These are phyloP conservation scores for Fraxinus latifolia DNA, from an alignment of 305 asterid genomes.

Conservation along the genomic window DNA sequence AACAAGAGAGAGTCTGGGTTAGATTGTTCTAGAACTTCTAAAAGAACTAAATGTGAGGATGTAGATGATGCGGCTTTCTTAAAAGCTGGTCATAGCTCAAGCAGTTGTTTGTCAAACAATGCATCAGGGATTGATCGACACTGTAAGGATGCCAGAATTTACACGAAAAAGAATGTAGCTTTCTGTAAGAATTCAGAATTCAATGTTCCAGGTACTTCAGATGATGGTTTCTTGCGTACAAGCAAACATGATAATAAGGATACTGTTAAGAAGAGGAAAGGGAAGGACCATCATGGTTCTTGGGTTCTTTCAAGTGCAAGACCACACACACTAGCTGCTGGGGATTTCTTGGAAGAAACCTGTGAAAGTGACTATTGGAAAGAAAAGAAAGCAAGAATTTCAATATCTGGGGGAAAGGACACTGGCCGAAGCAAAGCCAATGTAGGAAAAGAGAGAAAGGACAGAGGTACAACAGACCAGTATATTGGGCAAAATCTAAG, in stretches of 20 bases:
- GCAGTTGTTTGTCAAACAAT: constrained; percentile 42
- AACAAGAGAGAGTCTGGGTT: constrained; percentile 53
- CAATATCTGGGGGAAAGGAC: constrained; percentile 61
- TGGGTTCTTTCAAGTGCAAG: constrained; percentile 27
- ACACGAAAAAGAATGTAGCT: constrained; percentile 30
- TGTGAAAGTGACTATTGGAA: constrained; percentile 49
- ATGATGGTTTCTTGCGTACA: constrained; percentile 39
- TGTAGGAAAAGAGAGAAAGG: constrained; percentile 40
- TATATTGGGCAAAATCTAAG: constrained; percentile 37
- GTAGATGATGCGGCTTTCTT: constrained; percentile 42
- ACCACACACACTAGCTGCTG: constrained; percentile 38
- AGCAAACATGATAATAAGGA: constrained; percentile 47
- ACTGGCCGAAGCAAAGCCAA: constrained; percentile 35
- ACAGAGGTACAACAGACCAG: constrained; percentile 39
- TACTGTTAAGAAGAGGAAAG: constrained; percentile 57
- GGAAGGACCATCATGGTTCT: constrained; percentile 37
- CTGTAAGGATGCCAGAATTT: constrained; percentile 36
- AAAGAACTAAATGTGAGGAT: constrained; percentile 65
- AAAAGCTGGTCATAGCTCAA: constrained; percentile 48
- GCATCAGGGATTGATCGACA: constrained; percentile 43
- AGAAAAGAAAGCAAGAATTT: constrained; percentile 71
- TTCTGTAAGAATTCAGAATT: constrained; percentile 32
- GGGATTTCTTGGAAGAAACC: constrained; percentile 41
- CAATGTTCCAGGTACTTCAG: constrained; percentile 38
- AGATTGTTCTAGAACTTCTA: constrained; percentile 59